Evolutionary conservation across 768 basidiomycete species (phyloP).

Genomic region (Suillus lakei): DNA sequence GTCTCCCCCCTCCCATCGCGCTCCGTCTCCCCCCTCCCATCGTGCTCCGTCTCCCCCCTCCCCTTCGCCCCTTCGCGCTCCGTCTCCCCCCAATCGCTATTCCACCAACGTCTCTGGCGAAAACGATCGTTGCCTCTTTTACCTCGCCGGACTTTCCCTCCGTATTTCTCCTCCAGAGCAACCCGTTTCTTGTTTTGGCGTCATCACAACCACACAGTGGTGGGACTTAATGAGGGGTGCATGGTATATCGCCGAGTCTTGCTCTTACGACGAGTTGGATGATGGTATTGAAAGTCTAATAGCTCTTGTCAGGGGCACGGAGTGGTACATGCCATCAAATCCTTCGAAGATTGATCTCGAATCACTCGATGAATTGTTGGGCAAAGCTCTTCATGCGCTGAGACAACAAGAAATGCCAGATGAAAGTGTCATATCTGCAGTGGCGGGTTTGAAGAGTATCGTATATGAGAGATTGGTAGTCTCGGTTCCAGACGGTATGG

Average conservation of each 20-base stretch:
- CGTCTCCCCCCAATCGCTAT: too few relatives aligned
- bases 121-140: neutral
- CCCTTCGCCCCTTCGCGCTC: too few relatives aligned
- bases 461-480: neutral
- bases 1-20: too few relatives aligned
- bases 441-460: neutral
- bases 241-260: neutral
- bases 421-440: neutral
- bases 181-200: neutral
- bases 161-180: neutral
- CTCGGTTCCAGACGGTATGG: too few relatives aligned
- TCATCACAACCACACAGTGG: neutral
- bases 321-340: neutral
- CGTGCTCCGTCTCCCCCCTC: too few relatives aligned
- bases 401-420: neutral
- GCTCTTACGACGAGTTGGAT: neutral
- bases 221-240: neutral
- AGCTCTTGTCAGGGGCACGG: neutral
- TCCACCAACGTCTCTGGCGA: neutral
- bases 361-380: neutral
- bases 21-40: too few relatives aligned
- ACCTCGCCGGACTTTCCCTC: neutral
- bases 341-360: neutral
- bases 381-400: neutral
- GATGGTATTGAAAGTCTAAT: neutral